phyloP scores from a whole-genome alignment of 2,329 filamentous ascomycete species.

The Penicillium crustosum region DNA sequence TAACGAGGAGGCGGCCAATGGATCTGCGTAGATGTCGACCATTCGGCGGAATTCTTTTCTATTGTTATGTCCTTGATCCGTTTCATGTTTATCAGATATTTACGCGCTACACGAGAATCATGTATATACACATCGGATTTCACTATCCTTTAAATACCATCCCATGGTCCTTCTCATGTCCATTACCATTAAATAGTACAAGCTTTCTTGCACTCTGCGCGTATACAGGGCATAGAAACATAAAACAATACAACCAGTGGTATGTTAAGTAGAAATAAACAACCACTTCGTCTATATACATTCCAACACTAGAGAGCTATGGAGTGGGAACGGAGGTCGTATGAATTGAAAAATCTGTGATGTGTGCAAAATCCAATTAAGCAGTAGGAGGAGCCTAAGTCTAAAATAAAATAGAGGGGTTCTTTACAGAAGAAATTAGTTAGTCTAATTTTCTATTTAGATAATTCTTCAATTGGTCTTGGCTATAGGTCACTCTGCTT shows the following conservation, averaged over 20 bases:
- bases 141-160: not conserved
- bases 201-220: too few relatives aligned
- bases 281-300: too few relatives aligned
- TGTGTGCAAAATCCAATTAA: not conserved
- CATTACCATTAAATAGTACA: too few relatives aligned
- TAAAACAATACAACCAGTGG: too few relatives aligned
- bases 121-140: constrained; percentile 18
- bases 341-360: too few relatives aligned
- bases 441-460: not conserved
- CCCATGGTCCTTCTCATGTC: not conserved
- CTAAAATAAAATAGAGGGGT: not conserved
- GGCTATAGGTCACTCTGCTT: too few relatives aligned
- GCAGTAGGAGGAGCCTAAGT: not conserved
- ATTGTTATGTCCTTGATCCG: constrained; percentile 2
- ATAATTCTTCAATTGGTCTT: too few relatives aligned
- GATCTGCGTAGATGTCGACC: constrained; percentile 10
- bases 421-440: not conserved
- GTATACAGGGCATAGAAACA: too few relatives aligned
- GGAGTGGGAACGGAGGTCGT: too few relatives aligned
- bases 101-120: constrained; percentile 10
- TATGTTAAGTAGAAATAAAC: too few relatives aligned
- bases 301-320: too few relatives aligned
- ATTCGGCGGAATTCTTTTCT: constrained; percentile 2
- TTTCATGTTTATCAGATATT: constrained; percentile 8
- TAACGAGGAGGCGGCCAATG: constrained; percentile 25